Evolutionary conservation across 2,329 filamentous ascomycete species (phyloP).

Genomic region (Calonectria pauciramosa): DNA sequence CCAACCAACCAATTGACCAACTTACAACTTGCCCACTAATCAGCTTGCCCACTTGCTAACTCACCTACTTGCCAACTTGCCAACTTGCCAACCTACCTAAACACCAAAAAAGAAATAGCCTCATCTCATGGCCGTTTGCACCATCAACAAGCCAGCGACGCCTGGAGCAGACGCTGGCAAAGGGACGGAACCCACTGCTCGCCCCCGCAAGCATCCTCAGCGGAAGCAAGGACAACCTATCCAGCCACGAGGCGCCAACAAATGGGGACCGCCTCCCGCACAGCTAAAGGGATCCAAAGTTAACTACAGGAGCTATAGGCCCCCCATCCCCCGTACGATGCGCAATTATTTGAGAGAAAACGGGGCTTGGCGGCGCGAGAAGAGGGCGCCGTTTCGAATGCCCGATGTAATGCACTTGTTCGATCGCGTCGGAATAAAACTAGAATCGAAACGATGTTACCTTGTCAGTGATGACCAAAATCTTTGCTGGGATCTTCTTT

Average conservation of each 20-base stretch:
- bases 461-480: no score
- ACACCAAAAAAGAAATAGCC: neutral
- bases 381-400: neutral
- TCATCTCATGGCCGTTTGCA: neutral
- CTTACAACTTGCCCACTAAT: no score
- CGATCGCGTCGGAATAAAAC: neutral
- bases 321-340: neutral
- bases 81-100: neutral
- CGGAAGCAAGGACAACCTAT: no score
- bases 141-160: neutral
- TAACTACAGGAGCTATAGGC: neutral
- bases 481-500: neutral
- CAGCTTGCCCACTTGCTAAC: no score
- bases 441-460: neutral
- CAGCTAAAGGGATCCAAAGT: neutral
- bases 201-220: no score
- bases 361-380: neutral
- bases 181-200: neutral
- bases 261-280: no score
- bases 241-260: neutral
- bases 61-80: neutral
- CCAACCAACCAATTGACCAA: neutral
- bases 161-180: neutral
- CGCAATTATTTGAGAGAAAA: neutral
- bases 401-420: neutral